Evolutionary conservation across 495 filamentous ascomycete species (phyloP).

Genomic region (Penicillium subrubescens): DNA sequence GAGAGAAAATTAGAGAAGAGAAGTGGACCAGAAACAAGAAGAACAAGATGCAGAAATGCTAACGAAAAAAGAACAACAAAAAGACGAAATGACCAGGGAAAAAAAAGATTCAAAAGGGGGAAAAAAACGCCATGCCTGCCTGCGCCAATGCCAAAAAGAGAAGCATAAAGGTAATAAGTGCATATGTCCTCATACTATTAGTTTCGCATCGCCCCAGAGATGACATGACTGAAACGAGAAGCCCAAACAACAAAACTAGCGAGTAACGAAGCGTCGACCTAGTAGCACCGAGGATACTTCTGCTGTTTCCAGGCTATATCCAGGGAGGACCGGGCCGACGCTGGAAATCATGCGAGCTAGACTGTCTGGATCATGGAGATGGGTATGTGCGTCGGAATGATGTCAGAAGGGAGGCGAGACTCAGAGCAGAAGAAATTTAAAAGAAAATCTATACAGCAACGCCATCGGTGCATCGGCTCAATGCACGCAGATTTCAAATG

Average conservation of each 20-base stretch:
- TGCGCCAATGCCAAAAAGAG: constrained; percentile 31
- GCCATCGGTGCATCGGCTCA: neutral
- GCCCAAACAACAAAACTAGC: neutral
- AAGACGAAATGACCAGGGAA: constrained; percentile 10
- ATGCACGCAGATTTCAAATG: constrained; percentile 4
- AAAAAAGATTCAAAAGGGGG: constrained; percentile 6
- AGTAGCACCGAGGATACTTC: neutral
- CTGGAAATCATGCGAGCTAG: neutral
- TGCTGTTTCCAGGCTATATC: constrained; percentile 2
- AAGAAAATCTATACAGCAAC: constrained; percentile 19
- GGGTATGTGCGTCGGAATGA: constrained; percentile 31
- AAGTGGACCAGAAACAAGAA: neutral
- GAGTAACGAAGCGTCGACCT: neutral
- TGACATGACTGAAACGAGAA: constrained; percentile 9
- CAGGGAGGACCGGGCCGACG: constrained; percentile 1
- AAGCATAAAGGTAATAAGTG: constrained; percentile 1
- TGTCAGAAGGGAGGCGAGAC: constrained; percentile 8
- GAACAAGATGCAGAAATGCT: constrained; percentile 13
- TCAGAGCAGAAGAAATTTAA: constrained; percentile 6
- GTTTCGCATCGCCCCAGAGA: constrained; percentile 3
- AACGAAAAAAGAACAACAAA: neutral
- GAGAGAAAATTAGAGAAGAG: neutral
- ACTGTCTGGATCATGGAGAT: constrained; percentile 1
- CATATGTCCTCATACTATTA: constrained; percentile 22
- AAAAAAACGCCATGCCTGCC: constrained; percentile 27